These are phyloP conservation scores for Aspergillus eucalypticola DNA, from an alignment of 2,329 filamentous ascomycete species.

Conservation along the genomic window DNA sequence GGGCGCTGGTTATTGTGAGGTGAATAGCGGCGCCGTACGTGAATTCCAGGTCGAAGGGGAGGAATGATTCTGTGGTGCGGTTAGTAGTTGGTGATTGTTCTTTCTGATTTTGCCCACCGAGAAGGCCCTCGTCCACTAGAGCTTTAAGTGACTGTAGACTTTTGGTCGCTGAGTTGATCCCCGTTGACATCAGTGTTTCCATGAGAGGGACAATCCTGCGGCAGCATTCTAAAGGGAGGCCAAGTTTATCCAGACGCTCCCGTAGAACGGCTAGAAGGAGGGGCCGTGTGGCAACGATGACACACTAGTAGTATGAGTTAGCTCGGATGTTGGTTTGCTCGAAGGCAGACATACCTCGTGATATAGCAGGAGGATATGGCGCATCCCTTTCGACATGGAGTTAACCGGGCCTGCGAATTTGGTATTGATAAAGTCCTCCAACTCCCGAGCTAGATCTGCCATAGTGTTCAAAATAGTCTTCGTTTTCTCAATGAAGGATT, in stretches of 20 bases:
- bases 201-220: neutral
- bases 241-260: conserved; percentile 5
- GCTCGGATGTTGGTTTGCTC: neutral
- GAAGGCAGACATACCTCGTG: conserved; percentile 34
- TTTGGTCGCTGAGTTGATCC: conserved; percentile 5
- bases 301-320: conserved; percentile 18
- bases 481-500: conserved; percentile 38
- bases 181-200: conserved; percentile 2
- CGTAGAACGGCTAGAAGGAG: conserved; percentile 4
- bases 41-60: conserved; percentile 43
- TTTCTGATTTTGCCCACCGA: neutral
- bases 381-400: conserved; percentile 39
- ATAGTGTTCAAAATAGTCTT: conserved; percentile 39
- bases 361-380: conserved; percentile 41
- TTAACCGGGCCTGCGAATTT: conserved; percentile 35
- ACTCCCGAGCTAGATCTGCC: conserved; percentile 40
- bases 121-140: neutral
- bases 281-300: conserved; percentile 5
- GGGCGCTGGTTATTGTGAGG: conserved; percentile 38
- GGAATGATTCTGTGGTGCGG: conserved; percentile 35
- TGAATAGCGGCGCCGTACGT: conserved; percentile 39
- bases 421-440: conserved; percentile 37
- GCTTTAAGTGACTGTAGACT: neutral
- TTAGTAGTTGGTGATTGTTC: neutral
- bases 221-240: neutral